Evolutionary conservation across 225 moss, liverwort and hornwort genomes (phyloP).

Genomic region (Rhytidiadelphus loreus): DNA sequence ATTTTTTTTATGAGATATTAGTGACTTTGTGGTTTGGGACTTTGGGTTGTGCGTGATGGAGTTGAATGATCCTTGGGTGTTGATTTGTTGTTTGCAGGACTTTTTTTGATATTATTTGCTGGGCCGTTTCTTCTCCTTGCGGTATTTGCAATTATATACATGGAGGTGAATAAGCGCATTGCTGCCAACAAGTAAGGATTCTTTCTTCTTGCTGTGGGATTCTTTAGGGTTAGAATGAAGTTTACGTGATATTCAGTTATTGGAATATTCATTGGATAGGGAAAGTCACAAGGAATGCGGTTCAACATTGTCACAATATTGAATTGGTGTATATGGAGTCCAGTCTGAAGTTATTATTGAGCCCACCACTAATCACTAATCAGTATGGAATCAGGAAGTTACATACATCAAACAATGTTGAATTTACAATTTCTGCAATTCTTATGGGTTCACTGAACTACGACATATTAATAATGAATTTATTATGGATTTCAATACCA

Average conservation of each 20-base stretch:
- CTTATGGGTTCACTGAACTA: no score
- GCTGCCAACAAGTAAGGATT: conserved; percentile 23
- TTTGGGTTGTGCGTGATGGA: background rate
- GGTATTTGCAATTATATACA: conserved; percentile 6
- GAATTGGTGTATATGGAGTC: background rate
- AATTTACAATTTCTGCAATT: no score
- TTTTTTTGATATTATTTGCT: conserved; percentile 13
- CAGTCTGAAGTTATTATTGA: background rate
- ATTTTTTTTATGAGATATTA: background rate
- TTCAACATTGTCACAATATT: background rate
- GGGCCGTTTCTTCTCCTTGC: conserved; percentile 24
- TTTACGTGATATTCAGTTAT: background rate
- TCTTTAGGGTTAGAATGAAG: background rate
- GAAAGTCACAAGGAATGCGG: background rate
- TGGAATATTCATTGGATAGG: background rate
- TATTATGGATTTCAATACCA: no score
- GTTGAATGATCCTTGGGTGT: background rate
- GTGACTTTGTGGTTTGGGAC: background rate
- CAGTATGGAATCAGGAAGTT: background rate
- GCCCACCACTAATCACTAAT: background rate
- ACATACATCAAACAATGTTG: no score
- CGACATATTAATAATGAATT: no score
- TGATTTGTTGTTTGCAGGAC: conserved; percentile 11
- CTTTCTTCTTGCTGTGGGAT: background rate
- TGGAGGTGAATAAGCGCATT: conserved; percentile 20